A percentile compares a stretch with the other conserved stretches of the same genome.
phyloP scores from a whole-genome alignment of 768 basidiomycete genomes.

The Cystobasidium onofrii region DNA sequence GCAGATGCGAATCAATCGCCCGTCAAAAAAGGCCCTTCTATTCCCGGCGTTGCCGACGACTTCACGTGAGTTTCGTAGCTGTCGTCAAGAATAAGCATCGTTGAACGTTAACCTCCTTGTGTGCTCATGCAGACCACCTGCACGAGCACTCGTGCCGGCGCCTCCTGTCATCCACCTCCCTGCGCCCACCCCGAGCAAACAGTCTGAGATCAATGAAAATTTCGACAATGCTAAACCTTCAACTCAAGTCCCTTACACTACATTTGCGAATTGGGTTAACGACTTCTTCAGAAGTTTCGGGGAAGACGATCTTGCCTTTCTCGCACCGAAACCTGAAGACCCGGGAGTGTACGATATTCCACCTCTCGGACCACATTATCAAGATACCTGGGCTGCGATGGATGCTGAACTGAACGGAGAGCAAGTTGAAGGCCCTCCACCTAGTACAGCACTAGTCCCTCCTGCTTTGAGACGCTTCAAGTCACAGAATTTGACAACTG shows the following conservation, averaged over 20 bases:
- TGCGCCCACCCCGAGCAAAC: constrained; percentile 45
- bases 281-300: constrained; percentile 79
- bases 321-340: constrained; percentile 62
- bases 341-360: background rate
- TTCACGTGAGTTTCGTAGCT: background rate
- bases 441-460: constrained; percentile 51
- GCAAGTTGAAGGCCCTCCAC: constrained; percentile 79
- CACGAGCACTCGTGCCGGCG: constrained; percentile 33
- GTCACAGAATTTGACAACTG: constrained; percentile 67
- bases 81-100: background rate
- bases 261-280: constrained; percentile 82
- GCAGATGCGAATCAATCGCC: background rate
- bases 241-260: constrained; percentile 49
- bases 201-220: constrained; percentile 49
- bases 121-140: constrained; percentile 35
- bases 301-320: constrained; percentile 91
- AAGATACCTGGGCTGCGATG: background rate
- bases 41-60: constrained; percentile 15
- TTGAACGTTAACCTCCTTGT: background rate
- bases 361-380: background rate
- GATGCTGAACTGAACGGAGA: constrained; percentile 33
- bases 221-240: constrained; percentile 48
- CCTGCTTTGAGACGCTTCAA: constrained; percentile 47
- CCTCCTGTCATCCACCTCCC: constrained; percentile 40
- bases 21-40: constrained; percentile 2